A percentile compares a stretch with the other conserved stretches of the same genome.
phyloP scores from a whole-genome alignment of 306 rosid species.

The peach (Prunus persica) region Prunus_persica_NCBIv2 NC_034015.1:16512501-16513000 shows the following conservation, averaged over 20 bases:
- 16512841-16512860: not conserved
- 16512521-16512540: slow-evolving; percentile 49
- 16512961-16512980: not conserved
- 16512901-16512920: slow-evolving; percentile 2
- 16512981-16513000: not conserved
- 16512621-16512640: slow-evolving; percentile 23
- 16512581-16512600: slow-evolving; percentile 54
- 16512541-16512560: slow-evolving; percentile 70
- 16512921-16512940: not conserved
- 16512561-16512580: slow-evolving; percentile 53
- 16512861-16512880: not conserved
- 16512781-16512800: not conserved
- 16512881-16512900: not conserved
- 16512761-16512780: slow-evolving; percentile 24
- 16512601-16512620: slow-evolving; percentile 28
- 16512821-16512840: not conserved
- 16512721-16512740: slow-evolving; percentile 35
- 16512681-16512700: slow-evolving; percentile 36
- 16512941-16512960: not conserved
- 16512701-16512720: slow-evolving; percentile 42
- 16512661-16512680: slow-evolving; percentile 34
- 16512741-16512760: slow-evolving; percentile 26
- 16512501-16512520: slow-evolving; percentile 49
- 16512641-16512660: slow-evolving; percentile 19
- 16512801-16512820: not conserved